phyloP scores from a whole-genome alignment of 2,329 filamentous ascomycete genomes.

The Botrytis paeoniae region DNA sequence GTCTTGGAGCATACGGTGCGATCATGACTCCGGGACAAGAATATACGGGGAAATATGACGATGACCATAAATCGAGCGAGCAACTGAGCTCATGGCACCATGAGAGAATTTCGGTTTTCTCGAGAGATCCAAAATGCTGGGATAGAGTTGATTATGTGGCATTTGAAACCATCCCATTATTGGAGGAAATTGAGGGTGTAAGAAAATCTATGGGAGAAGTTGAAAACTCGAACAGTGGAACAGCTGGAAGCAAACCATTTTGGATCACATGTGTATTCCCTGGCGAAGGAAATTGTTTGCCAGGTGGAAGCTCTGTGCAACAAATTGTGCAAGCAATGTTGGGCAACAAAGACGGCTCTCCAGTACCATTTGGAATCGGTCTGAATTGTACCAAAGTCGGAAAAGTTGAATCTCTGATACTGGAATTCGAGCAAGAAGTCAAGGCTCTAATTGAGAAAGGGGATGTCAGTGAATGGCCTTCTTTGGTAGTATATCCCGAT shows the following conservation, averaged over 20 bases:
- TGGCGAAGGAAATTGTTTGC: conserved; percentile 49
- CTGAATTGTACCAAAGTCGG: conserved; percentile 68
- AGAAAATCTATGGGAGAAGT: conserved; percentile 41
- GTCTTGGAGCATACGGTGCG: conserved; percentile 65
- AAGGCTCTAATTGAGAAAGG: conserved; percentile 39
- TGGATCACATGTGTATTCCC: conserved; percentile 66
- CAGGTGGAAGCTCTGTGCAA: conserved; percentile 52
- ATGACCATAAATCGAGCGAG: conserved; percentile 43
- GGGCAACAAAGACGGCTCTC: conserved; percentile 21
- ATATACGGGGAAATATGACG: conserved; percentile 61
- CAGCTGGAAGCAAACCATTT: conserved; percentile 31
- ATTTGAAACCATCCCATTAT: conserved; percentile 63
- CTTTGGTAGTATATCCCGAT: conserved; percentile 64
- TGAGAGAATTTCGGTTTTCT: conserved; percentile 52
- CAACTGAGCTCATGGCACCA: conserved; percentile 56
- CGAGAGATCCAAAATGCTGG: conserved; percentile 26
- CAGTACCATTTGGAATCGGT: conserved; percentile 58
- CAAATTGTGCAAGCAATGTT: conserved; percentile 44
- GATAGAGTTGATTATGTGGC: conserved; percentile 51
- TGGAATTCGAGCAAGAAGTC: conserved; percentile 52
- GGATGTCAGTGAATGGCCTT: conserved; percentile 45
- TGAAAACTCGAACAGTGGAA: not conserved
- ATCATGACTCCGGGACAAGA: conserved; percentile 64
- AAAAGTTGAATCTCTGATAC: conserved; percentile 56
- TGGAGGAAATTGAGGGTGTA: conserved; percentile 59